Percentiles rank a stretch among this genome's conserved stretches.
Evolutionary conservation across 1,139 yeast genomes (phyloP).

Genomic region (Debaryomyces sp.): DNA sequence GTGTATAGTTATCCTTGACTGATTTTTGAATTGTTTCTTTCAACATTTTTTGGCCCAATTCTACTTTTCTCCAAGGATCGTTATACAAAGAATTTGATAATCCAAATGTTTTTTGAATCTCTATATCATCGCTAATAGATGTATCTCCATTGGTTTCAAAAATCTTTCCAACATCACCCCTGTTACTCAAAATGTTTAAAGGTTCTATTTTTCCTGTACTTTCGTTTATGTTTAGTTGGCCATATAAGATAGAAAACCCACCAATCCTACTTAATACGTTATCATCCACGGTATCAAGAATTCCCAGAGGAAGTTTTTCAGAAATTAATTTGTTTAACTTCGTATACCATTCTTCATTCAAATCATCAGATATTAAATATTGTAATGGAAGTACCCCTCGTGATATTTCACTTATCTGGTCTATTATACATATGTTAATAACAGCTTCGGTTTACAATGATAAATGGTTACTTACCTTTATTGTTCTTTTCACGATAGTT

Average conservation of each 20-base stretch:
- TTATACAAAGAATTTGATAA: slow-evolving; percentile 64
- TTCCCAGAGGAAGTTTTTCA: slow-evolving; percentile 14
- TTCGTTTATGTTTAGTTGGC: slow-evolving; percentile 43
- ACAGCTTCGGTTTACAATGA: slow-evolving; percentile 1
- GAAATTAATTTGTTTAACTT: slow-evolving; percentile 32
- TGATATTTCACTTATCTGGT: slow-evolving; percentile 50
- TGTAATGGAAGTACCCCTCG: slow-evolving; percentile 72
- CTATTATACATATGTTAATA: slow-evolving; percentile 19
- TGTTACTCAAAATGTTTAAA: slow-evolving; percentile 54
- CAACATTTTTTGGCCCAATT: slow-evolving; percentile 51
- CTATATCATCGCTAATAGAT: slow-evolving; percentile 15
- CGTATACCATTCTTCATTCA: slow-evolving; percentile 51
- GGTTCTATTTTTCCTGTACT: slow-evolving; percentile 30
- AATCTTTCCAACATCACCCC: slow-evolving; percentile 45
- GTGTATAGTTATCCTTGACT: slow-evolving; percentile 23
- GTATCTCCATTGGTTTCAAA: slow-evolving; percentile 18
- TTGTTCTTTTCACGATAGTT: slow-evolving; percentile 59
- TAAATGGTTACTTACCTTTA: slow-evolving; percentile 21
- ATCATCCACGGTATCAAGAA: slow-evolving; percentile 11
- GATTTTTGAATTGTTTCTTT: slow-evolving; percentile 37
- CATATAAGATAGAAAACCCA: slow-evolving; percentile 83
- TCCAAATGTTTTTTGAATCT: slow-evolving; percentile 43
- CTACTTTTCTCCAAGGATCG: slow-evolving; percentile 76
- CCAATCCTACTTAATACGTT: slow-evolving; percentile 58
- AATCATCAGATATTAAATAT: slow-evolving; percentile 46